phyloP scores from a whole-genome alignment of 345 rosid species.

The Eucalyptus caleyi region DNA sequence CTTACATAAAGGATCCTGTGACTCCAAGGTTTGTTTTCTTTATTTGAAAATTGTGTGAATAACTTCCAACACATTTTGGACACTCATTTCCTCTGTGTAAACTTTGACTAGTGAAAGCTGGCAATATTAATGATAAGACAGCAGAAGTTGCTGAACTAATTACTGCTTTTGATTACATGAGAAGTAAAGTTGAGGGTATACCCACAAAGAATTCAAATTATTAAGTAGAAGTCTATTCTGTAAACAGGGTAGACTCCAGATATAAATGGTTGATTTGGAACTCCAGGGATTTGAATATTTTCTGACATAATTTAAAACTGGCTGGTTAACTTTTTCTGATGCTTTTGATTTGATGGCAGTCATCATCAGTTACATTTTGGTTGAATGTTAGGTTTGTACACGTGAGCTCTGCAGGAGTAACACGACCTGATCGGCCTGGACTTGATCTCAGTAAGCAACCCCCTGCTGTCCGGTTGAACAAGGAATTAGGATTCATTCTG shows the following conservation, averaged over 20 bases:
- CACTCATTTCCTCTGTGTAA: background rate
- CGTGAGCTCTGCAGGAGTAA: constrained; percentile 91
- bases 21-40: constrained; percentile 84
- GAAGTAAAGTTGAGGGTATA: background rate
- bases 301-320: background rate
- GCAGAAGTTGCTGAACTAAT: background rate
- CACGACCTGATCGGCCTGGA: constrained; percentile 92
- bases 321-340: background rate
- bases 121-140: background rate
- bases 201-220: background rate
- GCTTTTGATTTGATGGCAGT: background rate
- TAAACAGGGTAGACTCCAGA: background rate
- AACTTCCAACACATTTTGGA: constrained; percentile 1
- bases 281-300: background rate
- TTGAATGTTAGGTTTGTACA: constrained; percentile 63
- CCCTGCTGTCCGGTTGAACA: constrained; percentile 96
- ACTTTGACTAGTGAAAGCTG: background rate
- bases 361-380: background rate
- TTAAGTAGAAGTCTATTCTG: background rate
- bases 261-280: background rate
- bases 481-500: constrained; percentile 79
- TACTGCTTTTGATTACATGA: background rate
- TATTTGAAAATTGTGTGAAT: constrained; percentile 89
- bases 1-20: constrained; percentile 64
- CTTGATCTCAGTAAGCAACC: constrained; percentile 90